phyloP scores from a whole-genome alignment of 345 rosid species.

The Arabidopsis suecica region DNA sequence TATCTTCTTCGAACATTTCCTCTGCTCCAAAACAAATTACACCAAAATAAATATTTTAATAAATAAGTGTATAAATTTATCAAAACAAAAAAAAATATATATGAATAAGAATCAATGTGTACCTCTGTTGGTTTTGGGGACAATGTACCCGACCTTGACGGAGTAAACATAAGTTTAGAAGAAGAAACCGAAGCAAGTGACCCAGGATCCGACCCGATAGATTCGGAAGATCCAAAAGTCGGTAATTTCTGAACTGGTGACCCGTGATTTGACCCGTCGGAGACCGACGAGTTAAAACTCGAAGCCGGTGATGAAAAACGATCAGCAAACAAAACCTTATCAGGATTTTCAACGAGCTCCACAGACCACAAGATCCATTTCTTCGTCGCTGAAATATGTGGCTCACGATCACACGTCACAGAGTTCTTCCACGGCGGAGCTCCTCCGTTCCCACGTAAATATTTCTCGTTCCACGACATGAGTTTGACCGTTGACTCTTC shows the following conservation, averaged over 20 bases:
- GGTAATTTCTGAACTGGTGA: conserved; percentile 39
- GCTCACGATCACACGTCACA: conserved; percentile 73
- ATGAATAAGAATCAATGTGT: neutral
- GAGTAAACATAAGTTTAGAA: conserved; percentile 49
- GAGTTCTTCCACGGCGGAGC: conserved; percentile 89
- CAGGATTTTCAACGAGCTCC: conserved; percentile 38
- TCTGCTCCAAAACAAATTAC: conserved; percentile 23
- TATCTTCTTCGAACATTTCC: conserved; percentile 15
- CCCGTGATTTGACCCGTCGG: conserved; percentile 41
- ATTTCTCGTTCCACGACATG: conserved; percentile 69
- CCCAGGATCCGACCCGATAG: conserved; percentile 37
- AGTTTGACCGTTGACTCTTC: conserved; percentile 72
- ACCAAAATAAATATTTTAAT: too few relatives aligned
- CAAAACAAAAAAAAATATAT: neutral
- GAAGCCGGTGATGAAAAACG: conserved; percentile 60
- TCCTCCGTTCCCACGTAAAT: conserved; percentile 79
- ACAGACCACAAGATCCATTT: conserved; percentile 85
- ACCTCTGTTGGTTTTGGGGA: conserved; percentile 42
- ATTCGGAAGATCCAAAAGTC: conserved; percentile 28
- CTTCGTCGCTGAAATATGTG: conserved; percentile 51
- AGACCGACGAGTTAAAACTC: conserved; percentile 58
- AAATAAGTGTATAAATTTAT: neutral
- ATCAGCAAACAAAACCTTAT: conserved; percentile 50
- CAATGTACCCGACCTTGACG: conserved; percentile 47
- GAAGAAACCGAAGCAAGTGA: conserved; percentile 35